Conservation (phyloP, 768 basidiomycete genomes). For the Serendipita sp. region DNA sequence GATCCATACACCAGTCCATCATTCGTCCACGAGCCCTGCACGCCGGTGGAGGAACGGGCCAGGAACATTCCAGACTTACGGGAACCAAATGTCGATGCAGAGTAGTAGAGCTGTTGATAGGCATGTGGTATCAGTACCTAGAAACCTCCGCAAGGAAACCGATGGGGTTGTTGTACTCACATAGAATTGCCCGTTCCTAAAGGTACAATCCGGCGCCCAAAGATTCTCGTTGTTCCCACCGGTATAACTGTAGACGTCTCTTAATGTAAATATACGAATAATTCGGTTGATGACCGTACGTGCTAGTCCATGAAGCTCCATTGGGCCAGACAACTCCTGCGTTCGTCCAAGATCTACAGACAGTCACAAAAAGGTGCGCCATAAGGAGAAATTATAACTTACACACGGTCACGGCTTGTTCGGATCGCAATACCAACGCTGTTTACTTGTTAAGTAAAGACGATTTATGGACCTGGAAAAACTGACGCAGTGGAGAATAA, state of each 20-base stretch:
- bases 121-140: neutral
- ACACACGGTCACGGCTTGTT: slow-evolving; percentile 27
- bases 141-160: neutral
- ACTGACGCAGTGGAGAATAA: neutral
- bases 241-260: neutral
- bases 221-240: slow-evolving; percentile 2
- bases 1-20: slow-evolving; percentile 33
- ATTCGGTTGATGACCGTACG: neutral
- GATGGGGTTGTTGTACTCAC: slow-evolving; percentile 9
- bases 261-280: too few species aligned
- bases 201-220: slow-evolving; percentile 24
- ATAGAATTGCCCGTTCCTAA: slow-evolving; percentile 14
- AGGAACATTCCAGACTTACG: slow-evolving; percentile 39
- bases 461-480: neutral
- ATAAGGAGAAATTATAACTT: neutral
- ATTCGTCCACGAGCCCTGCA: slow-evolving; percentile 23
- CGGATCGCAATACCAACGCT: slow-evolving; percentile 31
- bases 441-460: neutral
- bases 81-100: slow-evolving; percentile 38
- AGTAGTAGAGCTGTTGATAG: slow-evolving; percentile 30
- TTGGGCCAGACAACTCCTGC: slow-evolving; percentile 33
- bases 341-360: slow-evolving; percentile 22
- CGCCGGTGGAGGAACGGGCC: slow-evolving; percentile 34
- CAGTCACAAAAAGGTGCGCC: too few species aligned
- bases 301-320: slow-evolving; percentile 34